Evolutionary conservation across 257 asterid genomes (phyloP), one percentile per base, ranked within the genome.

Genomic region (Solanum sparsipilum): DNA sequence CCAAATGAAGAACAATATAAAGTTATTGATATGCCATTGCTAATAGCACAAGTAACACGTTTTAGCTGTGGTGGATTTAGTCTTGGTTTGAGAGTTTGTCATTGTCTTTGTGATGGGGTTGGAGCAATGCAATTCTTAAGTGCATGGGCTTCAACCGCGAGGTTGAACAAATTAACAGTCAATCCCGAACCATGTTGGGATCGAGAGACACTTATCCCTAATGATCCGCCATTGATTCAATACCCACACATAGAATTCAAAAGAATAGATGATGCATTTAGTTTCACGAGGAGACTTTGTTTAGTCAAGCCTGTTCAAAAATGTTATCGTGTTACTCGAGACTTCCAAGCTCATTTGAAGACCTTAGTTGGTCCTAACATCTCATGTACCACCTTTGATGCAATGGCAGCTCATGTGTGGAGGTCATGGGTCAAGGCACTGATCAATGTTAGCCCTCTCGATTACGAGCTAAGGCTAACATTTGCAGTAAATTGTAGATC

Each of bases 321-420:
- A 84, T 95, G 98, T 91, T 96, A 94, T 89, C 91, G 93, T 44
- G 81, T 94, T 70, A 92, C 92, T 76, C 90, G 91, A 5, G 95
- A 92, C 25, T 94, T 83, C 83, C 98, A 95, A 84, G 89, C 91
- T 67, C 89, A 60, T 58, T 27, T 96, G 84, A 96, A 96, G 90
- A 85, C 83, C n/a, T 56, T 90, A 38, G 96, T 32, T 10, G 93
- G 93, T n/a, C 32, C 72, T 65, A 89, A 89, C 13, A 74, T 88
- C 6, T 68, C 93, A 3, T 93, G 91, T 87, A 94, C 98, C 9
- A 91, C 95, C 2, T 96, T 95, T 48, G 98, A 96, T 89, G 98
- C 98, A 34, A 92, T 95, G 94, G 95, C 98, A 20, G 97, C 98
- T 86, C 98, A 94, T 60, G 97, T 95, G 9, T 96, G 98, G 99